Percentiles rank a stretch among this genome's conserved stretches.
Evolutionary conservation across 140 eudicot species (phyloP).

Genomic region (Senecio squalidus): DNA sequence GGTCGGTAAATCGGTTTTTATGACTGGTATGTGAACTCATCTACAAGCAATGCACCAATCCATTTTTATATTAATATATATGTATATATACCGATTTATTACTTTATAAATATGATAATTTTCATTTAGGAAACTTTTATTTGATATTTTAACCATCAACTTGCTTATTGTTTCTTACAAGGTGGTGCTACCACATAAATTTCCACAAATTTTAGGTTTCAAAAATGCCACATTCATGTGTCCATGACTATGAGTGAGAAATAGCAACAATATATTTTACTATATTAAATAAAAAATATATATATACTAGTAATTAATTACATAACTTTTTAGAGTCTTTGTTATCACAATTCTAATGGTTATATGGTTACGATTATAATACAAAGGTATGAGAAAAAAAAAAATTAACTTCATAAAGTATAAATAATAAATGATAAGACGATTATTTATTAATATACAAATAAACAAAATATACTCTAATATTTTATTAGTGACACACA

Average conservation of each 20-base stretch:
- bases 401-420: too few relatives aligned
- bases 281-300: too few relatives aligned
- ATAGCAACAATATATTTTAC: conserved; percentile 19
- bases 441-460: too few relatives aligned
- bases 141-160: not conserved
- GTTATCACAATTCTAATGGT: too few relatives aligned
- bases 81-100: too few relatives aligned
- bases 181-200: conserved; percentile 1
- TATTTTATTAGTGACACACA: too few relatives aligned
- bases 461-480: too few relatives aligned
- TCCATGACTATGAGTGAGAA: conserved; percentile 9
- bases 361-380: too few relatives aligned
- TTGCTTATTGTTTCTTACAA: not conserved
- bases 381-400: too few relatives aligned
- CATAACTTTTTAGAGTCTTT: too few relatives aligned
- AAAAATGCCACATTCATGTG: conserved; percentile 12
- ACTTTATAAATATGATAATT: not conserved
- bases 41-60: conserved; percentile 15
- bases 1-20: conserved; percentile 21
- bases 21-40: not conserved
- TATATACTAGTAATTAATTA: not conserved
- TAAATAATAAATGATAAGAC: too few relatives aligned
- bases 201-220: conserved; percentile 7
- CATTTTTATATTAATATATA: not conserved
- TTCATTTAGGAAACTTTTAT: not conserved